phyloP scores from a whole-genome alignment of 768 basidiomycete genomes.

The Boletus pseudo-olivaceus region DNA sequence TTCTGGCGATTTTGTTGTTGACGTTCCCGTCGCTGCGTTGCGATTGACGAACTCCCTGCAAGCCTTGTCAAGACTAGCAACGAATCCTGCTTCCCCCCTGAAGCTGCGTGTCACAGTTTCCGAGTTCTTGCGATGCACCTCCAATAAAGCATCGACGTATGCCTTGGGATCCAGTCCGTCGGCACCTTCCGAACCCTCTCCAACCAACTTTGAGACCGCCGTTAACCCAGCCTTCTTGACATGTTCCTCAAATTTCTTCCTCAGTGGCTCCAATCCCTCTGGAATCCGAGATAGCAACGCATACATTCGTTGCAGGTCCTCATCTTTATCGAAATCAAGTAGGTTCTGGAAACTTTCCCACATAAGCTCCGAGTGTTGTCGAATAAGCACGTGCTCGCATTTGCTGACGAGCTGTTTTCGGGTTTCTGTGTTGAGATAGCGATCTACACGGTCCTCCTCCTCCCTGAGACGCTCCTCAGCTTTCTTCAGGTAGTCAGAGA shows the following conservation, averaged over 20 bases:
- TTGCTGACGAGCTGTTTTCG: constrained; percentile 74
- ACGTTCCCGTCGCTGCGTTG: constrained; percentile 85
- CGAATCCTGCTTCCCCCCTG: constrained; percentile 89
- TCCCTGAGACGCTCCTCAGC: constrained; percentile 90
- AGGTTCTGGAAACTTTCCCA: constrained; percentile 90
- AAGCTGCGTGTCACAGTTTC: constrained; percentile 88
- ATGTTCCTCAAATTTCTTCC: constrained; percentile 92
- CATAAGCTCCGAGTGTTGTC: constrained; percentile 79
- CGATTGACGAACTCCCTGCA: constrained; percentile 94
- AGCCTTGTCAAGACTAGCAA: constrained; percentile 90
- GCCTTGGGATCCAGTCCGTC: constrained; percentile 84
- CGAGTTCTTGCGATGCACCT: constrained; percentile 88
- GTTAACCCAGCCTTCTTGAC: constrained; percentile 87
- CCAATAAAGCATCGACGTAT: constrained; percentile 89
- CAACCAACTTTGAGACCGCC: constrained; percentile 69
- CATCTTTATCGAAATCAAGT: constrained; percentile 91
- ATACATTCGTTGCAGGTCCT: constrained; percentile 95
- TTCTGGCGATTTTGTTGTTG: constrained; percentile 84
- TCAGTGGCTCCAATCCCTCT: constrained; percentile 85
- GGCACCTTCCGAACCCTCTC: constrained; percentile 49
- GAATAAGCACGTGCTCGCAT: constrained; percentile 92
- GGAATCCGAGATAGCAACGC: constrained; percentile 85
- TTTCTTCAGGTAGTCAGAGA: constrained; percentile 93
- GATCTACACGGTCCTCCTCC: constrained; percentile 93
- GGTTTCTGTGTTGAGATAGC: constrained; percentile 88